Evolutionary conservation across 2,329 filamentous ascomycete genomes (phyloP).

Genomic region (Coniochaeta ligniaria): DNA sequence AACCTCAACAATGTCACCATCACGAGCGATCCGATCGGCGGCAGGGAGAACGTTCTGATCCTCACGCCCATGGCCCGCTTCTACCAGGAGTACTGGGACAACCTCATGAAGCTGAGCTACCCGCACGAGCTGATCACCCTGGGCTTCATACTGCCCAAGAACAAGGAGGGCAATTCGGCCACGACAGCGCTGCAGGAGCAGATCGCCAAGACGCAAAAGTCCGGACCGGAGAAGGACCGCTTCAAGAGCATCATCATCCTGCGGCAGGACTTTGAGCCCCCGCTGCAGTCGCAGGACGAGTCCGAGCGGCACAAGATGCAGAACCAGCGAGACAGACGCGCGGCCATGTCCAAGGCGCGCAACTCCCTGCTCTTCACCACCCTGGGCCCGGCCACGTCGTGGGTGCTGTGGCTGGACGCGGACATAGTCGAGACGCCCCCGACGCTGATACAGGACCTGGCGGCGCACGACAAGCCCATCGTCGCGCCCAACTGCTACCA

Average conservation of each 20-base stretch:
- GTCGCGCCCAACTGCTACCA: slow-evolving; percentile 97
- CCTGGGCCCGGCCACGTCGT: slow-evolving; percentile 80
- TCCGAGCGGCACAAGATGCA: slow-evolving; percentile 83
- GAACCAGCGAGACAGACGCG: slow-evolving; percentile 79
- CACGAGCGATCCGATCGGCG: slow-evolving; percentile 65
- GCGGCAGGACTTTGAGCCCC: slow-evolving; percentile 87
- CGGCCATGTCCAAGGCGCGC: slow-evolving; percentile 86
- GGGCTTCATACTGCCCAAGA: slow-evolving; percentile 94
- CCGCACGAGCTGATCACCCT: slow-evolving; percentile 92
- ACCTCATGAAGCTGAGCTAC: slow-evolving; percentile 74
- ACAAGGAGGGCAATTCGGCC: slow-evolving; percentile 81
- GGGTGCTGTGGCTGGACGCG: slow-evolving; percentile 93
- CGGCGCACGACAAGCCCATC: slow-evolving; percentile 78
- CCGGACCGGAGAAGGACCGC: slow-evolving; percentile 66
- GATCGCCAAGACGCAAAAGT: slow-evolving; percentile 76
- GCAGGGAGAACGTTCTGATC: slow-evolving; percentile 81
- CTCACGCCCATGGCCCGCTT: slow-evolving; percentile 90
- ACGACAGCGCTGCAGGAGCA: slow-evolving; percentile 76
- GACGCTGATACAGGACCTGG: slow-evolving; percentile 84
- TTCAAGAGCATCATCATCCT: slow-evolving; percentile 94
- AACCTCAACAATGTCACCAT: slow-evolving; percentile 93
- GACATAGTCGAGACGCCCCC: slow-evolving; percentile 87
- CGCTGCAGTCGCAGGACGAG: slow-evolving; percentile 74
- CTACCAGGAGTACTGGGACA: slow-evolving; percentile 94
- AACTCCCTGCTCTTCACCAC: slow-evolving; percentile 96